Conservation (phyloP, 306 rosid species). For the Lathyrus tuberosus region DNA sequence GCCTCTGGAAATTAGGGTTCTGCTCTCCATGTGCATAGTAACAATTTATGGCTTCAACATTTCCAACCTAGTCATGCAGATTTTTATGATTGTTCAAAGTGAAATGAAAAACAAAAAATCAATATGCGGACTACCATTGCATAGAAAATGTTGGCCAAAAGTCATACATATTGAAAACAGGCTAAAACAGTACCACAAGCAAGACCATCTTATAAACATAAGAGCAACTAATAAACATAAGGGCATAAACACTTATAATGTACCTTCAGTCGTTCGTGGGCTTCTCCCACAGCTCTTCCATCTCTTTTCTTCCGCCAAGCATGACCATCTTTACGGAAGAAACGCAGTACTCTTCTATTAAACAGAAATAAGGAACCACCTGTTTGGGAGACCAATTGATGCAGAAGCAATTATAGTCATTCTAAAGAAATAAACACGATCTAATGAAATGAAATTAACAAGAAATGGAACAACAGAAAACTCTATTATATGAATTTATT, state of each 20-base stretch:
- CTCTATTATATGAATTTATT: no score
- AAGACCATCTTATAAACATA: no score
- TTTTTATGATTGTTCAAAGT: constrained; percentile 39
- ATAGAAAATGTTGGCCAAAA: constrained; percentile 26
- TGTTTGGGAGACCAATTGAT: constrained; percentile 41
- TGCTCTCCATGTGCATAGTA: constrained; percentile 98
- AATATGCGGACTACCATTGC: constrained; percentile 19
- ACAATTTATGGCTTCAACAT: constrained; percentile 86
- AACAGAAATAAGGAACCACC: constrained; percentile 94
- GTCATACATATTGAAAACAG: constrained; percentile 6
- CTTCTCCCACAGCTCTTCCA: constrained; percentile 97
- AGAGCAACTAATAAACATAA: constrained; percentile 18
- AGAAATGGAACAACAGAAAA: neutral
- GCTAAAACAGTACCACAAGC: neutral
- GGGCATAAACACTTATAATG: constrained; percentile 29
- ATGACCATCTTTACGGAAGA: constrained; percentile 97
- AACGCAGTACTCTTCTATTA: constrained; percentile 91
- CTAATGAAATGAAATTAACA: neutral
- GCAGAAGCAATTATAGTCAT: constrained; percentile 6
- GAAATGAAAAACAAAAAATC: neutral
- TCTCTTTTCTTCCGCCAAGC: constrained; percentile 94
- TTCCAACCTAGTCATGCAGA: constrained; percentile 78
- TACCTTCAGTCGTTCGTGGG: constrained; percentile 99
- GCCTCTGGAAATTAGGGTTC: constrained; percentile 83
- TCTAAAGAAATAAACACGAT: constrained; percentile 13